phyloP scores from a whole-genome alignment of 805 yeast genomes.

The Grigorovia transvaalensis region DNA sequence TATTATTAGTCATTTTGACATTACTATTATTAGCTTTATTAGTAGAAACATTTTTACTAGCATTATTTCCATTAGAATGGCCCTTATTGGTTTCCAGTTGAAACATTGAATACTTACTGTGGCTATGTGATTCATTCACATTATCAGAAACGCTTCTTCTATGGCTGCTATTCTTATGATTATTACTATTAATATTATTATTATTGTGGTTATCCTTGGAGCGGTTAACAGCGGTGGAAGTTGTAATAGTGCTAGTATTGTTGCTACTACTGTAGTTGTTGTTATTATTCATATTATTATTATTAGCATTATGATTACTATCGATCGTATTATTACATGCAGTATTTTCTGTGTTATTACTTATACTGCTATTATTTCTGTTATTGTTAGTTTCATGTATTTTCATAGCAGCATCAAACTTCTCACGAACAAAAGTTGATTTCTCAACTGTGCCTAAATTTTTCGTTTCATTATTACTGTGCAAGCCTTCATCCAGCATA shows the following conservation, averaged over 20 bases:
- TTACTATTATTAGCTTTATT: not conserved
- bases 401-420: not conserved
- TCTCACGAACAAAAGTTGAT: slow-evolving; percentile 1
- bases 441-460: not conserved
- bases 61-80: not conserved
- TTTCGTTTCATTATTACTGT: not conserved
- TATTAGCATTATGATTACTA: too few relatives aligned
- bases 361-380: not conserved
- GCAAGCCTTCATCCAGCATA: not conserved
- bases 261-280: too few relatives aligned
- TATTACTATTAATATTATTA: too few relatives aligned
- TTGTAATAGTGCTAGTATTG: not conserved
- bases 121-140: not conserved
- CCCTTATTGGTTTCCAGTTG: not conserved
- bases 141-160: not conserved
- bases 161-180: not conserved
- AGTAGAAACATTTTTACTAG: not conserved
- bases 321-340: not conserved
- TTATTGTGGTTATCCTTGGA: not conserved
- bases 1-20: not conserved
- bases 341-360: not conserved
- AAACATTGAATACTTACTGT: not conserved
- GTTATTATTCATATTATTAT: too few relatives aligned
- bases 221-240: too few relatives aligned
- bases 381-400: too few relatives aligned